Conservation (phyloP, 805 yeast species). For the Naumovozyma castellii region DNA sequence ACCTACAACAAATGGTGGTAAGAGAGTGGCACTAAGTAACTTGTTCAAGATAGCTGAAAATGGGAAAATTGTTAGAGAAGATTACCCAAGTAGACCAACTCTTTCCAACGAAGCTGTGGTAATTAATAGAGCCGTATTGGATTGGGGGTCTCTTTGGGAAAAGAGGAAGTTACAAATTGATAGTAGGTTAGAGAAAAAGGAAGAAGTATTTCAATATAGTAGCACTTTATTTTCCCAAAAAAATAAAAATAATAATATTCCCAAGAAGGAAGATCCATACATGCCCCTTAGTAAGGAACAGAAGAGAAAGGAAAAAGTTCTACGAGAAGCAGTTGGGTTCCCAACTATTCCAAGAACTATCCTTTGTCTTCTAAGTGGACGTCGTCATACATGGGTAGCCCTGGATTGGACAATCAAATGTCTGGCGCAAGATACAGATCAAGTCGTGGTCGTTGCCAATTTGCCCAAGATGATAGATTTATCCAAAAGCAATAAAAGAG, state of each 20-base stretch:
- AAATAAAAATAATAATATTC: constrained; percentile 3
- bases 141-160: constrained; percentile 20
- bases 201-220: constrained; percentile 14
- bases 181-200: constrained; percentile 12
- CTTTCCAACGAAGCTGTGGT: constrained; percentile 25
- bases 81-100: constrained; percentile 29
- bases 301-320: constrained; percentile 15
- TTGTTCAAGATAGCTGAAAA: constrained; percentile 22
- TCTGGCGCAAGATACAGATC: constrained; percentile 55
- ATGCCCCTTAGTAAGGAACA: constrained; percentile 20
- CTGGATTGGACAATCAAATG: constrained; percentile 57
- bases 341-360: constrained; percentile 37
- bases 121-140: constrained; percentile 16
- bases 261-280: constrained; percentile 12
- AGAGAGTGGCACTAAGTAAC: constrained; percentile 2
- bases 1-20: constrained; percentile 1
- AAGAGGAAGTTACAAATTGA: constrained; percentile 12
- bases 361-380: constrained; percentile 57
- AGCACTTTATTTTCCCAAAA: constrained; percentile 11
- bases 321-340: constrained; percentile 16
- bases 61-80: constrained; percentile 28
- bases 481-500: constrained; percentile 1
- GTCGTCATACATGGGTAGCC: constrained; percentile 76
- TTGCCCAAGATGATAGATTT: constrained; percentile 14
- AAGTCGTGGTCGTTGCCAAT: constrained; percentile 48